A percentile compares a stretch with the other conserved stretches of the same genome.
phyloP scores from a whole-genome alignment of 192 early-diverging fungal genomes.

The Phlyctochytrium bullatum region DNA sequence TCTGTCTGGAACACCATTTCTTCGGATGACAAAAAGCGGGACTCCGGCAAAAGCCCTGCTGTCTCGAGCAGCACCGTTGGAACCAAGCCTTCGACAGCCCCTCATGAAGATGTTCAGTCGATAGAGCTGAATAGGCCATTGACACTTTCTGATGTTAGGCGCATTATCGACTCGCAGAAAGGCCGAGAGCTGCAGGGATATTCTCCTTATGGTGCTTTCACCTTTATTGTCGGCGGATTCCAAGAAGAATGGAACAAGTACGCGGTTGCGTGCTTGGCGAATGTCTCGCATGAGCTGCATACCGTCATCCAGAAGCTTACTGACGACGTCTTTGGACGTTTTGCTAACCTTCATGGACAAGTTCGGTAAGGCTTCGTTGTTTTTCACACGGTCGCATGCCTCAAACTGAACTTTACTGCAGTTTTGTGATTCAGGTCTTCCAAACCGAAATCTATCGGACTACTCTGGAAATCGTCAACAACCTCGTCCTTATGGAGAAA shows the following conservation, averaged over 20 bases:
- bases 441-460: constrained; percentile 42
- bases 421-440: constrained; percentile 40
- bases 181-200: constrained; percentile 46
- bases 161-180: constrained; percentile 40
- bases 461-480: constrained; percentile 35
- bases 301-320: constrained; percentile 34
- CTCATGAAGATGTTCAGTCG: neutral
- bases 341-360: constrained; percentile 42
- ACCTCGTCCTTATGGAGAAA: constrained; percentile 38
- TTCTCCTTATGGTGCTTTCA: constrained; percentile 43
- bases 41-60: constrained; percentile 4
- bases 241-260: constrained; percentile 43
- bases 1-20: constrained; percentile 17
- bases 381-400: too few relatives aligned
- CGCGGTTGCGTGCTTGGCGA: constrained; percentile 29
- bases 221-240: constrained; percentile 32
- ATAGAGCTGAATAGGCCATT: constrained; percentile 22
- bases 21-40: constrained; percentile 16
- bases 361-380: constrained; percentile 27
- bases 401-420: too few relatives aligned
- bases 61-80: neutral
- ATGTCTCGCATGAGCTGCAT: constrained; percentile 35
- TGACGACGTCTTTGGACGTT: constrained; percentile 47
- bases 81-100: neutral
- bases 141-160: constrained; percentile 31